Conservation (phyloP, 306 rosid species). For the Dryas octopetala region DNA sequence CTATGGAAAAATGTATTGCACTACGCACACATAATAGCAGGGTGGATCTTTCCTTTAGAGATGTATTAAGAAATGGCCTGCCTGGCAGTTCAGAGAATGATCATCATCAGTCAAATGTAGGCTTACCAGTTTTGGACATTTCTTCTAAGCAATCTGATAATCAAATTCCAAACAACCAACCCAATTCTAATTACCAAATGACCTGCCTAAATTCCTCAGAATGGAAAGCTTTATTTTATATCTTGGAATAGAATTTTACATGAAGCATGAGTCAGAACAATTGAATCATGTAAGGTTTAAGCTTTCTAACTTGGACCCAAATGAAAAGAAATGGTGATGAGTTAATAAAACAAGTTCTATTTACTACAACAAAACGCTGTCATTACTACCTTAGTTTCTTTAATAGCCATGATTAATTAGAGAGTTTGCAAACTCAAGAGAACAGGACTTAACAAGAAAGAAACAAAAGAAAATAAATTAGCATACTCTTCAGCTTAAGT, state of each 20-base stretch:
- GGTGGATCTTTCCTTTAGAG: background rate
- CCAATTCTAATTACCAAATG: too few relatives aligned
- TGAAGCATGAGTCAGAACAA: too few relatives aligned
- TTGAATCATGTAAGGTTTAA: too few relatives aligned
- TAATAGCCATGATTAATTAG: background rate
- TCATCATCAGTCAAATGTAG: background rate
- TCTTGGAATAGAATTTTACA: too few relatives aligned
- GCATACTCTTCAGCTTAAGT: background rate
- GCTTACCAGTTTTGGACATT: too few relatives aligned
- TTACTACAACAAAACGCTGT: background rate
- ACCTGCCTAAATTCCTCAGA: too few relatives aligned
- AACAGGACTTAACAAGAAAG: background rate
- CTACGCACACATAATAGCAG: background rate
- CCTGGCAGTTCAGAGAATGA: background rate
- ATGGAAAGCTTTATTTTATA: too few relatives aligned
- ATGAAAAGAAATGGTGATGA: too few relatives aligned
- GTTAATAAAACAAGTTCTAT: background rate
- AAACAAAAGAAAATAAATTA: background rate
- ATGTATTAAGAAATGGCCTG: background rate
- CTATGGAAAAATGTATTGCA: background rate
- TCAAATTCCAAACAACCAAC: too few relatives aligned
- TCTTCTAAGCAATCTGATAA: too few relatives aligned
- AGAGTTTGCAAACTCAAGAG: background rate
- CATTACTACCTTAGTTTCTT: background rate
- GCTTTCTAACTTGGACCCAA: too few relatives aligned